Percentiles rank a stretch among this genome's conserved stretches.
These are phyloP conservation scores for Ganoderma boninense DNA, from an alignment of 1,284 basidiomycete species.

Conservation along the genomic window DNA sequence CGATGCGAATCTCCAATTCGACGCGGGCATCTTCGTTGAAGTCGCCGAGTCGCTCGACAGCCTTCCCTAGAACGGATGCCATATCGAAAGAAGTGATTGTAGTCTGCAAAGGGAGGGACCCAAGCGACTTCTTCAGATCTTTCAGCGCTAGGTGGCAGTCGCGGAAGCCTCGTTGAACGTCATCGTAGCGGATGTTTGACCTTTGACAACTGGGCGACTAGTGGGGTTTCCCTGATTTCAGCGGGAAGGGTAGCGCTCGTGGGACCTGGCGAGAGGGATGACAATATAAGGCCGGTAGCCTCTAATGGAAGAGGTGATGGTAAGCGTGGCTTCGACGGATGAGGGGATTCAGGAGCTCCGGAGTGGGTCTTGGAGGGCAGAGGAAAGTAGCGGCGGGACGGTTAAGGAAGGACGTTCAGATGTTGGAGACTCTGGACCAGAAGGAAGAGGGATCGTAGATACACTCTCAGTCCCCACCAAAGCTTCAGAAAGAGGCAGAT, in stretches of 20 bases:
- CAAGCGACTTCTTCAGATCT: constrained; percentile 54
- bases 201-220: constrained; percentile 54
- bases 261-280: constrained; percentile 14
- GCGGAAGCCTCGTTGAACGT: constrained; percentile 68
- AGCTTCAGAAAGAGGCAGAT: background rate
- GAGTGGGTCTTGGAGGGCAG: background rate
- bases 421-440: background rate
- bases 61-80: constrained; percentile 56
- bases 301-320: constrained; percentile 24
- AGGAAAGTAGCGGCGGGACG: background rate
- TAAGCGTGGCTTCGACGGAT: constrained; percentile 8
- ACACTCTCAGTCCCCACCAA: background rate
- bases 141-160: constrained; percentile 75
- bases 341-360: background rate
- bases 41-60: constrained; percentile 77
- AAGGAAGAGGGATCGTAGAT: background rate
- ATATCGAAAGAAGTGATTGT: constrained; percentile 27
- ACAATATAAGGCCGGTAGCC: constrained; percentile 23
- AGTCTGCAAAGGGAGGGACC: constrained; percentile 38
- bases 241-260: background rate
- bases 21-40: constrained; percentile 87
- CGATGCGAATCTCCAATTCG: constrained; percentile 84
- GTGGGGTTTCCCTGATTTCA: constrained; percentile 30
- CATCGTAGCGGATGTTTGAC: constrained; percentile 66
- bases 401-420: background rate